Percentiles rank a stretch among this genome's conserved stretches.
These are phyloP conservation scores for Calycina marina DNA, from an alignment of 2,329 filamentous ascomycete genomes.

Conservation along the genomic window DNA sequence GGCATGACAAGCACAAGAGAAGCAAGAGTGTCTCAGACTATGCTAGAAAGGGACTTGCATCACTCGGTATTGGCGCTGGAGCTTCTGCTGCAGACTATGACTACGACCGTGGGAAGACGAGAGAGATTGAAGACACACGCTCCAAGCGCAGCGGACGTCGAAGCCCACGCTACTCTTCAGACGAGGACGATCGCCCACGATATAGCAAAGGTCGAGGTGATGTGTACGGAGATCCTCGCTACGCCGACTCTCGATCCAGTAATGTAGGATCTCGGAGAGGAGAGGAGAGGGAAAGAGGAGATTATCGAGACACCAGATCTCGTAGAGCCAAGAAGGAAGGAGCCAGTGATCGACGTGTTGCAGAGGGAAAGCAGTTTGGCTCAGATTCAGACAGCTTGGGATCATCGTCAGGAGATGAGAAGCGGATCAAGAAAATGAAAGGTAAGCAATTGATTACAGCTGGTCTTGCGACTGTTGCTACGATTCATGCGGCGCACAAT, in stretches of 20 bases:
- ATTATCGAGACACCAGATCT: conserved; percentile 10
- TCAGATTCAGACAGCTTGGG: conserved; percentile 33
- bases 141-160: conserved; percentile 9
- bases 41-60: conserved; percentile 45
- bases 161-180: conserved; percentile 8
- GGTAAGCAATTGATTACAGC: conserved; percentile 52
- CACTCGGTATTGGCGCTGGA: conserved; percentile 43
- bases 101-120: conserved; percentile 10
- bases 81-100: conserved; percentile 23
- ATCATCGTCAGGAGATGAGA: conserved; percentile 47
- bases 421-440: conserved; percentile 46
- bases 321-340: conserved; percentile 13
- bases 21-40: conserved; percentile 52
- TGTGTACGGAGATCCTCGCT: conserved; percentile 17
- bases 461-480: conserved; percentile 51
- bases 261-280: background rate
- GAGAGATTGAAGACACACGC: conserved; percentile 15
- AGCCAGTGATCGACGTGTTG: conserved; percentile 16
- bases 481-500: conserved; percentile 53
- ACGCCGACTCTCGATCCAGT: conserved; percentile 19
- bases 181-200: conserved; percentile 9
- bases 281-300: too few species aligned
- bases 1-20: conserved; percentile 30
- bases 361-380: conserved; percentile 15
- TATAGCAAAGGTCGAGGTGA: conserved; percentile 8